Percentiles rank a stretch among this genome's conserved stretches.
These are phyloP conservation scores for Nepenthes alata DNA, from an alignment of 179 eudicot species.

Conservation along the genomic window DNA sequence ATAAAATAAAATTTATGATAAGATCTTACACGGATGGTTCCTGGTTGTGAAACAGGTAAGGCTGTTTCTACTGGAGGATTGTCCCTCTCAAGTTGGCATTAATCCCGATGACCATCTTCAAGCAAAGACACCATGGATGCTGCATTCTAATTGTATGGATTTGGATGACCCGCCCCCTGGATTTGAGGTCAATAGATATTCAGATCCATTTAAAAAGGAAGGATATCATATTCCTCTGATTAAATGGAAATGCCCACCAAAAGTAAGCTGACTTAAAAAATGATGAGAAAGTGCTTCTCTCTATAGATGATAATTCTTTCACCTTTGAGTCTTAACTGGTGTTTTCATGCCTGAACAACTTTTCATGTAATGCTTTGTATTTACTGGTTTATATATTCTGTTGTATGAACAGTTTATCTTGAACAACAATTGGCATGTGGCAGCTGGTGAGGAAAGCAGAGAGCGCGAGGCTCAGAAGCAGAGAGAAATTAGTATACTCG, in stretches of 20 bases:
- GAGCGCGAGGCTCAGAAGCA: conserved; percentile 24
- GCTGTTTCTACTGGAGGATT: conserved; percentile 15
- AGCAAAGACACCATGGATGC: conserved; percentile 6
- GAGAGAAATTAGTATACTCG: conserved; percentile 26
- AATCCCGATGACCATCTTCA: conserved; percentile 12
- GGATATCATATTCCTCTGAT: conserved; percentile 20
- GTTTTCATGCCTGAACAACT: background rate
- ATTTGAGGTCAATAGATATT: conserved; percentile 14
- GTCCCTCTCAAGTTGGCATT: conserved; percentile 15
- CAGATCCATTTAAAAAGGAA: conserved; percentile 4
- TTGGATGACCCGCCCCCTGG: conserved; percentile 10
- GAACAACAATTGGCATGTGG: conserved; percentile 30
- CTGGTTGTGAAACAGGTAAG: conserved; percentile 12
- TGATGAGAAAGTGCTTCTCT: background rate
- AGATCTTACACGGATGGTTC: background rate
- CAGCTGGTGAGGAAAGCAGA: conserved; percentile 48
- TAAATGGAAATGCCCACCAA: conserved; percentile 49
- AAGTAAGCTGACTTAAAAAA: conserved; percentile 22
- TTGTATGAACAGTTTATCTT: conserved; percentile 27
- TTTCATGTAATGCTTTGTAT: background rate
- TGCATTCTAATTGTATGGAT: conserved; percentile 6
- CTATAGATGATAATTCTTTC: background rate
- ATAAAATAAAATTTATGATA: no score
- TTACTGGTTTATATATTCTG: conserved; percentile 6
- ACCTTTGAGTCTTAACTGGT: background rate